Evolutionary conservation across 2,329 filamentous ascomycete species (phyloP), one percentile per base, ranked within the genome.

Genomic region (Pseudogymnoascus sp.): DNA sequence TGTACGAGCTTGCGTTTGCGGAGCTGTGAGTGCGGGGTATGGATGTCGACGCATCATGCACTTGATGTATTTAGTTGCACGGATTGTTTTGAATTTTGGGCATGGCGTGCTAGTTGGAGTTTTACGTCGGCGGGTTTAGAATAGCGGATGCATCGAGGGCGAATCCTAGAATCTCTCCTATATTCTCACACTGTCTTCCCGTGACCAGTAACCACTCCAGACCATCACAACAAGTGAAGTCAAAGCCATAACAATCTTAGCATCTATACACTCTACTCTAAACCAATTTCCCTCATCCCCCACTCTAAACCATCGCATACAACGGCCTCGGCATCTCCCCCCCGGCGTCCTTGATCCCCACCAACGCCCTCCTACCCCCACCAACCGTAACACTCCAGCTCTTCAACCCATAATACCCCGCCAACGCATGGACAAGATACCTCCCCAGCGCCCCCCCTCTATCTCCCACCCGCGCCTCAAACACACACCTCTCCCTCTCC

Each of bases 391-490:
- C 92, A 37, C 56, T 60, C 56, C 56, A 60, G 16, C 56, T 60
- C 24, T 16, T 35, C 56, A 60, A 37, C 24, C 56, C 93, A 73
- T 97, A 97, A 75, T 97, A 97, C 42, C 88, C 85, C 8, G 91
- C 93, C 67, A 97, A 93, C 64, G 90, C 89, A 75, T 97, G 93
- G 1, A 96, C 91, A 62, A 97, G 84, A 90, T 93, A 97, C 67
- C 93, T 89, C 68, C 90, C 93, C 65, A 59, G 59, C 31, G 61
- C 62, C 26, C 44, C 62, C 35, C 56, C 40, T 61, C 82, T 87
- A 71, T 77, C 93, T 87, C 90, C 92, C 78, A 96, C 97, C 3
- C 88, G 84, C 60, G 90, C 90, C 56, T 97, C 90, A 74, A 96
- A 92, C 7, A 97, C 82, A 78, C 96, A 80, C 67, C 86, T 86